Base-by-base conservation (phyloP, 176 grass and related monocot genomes). In the Oryza brachyantha region DNA sequence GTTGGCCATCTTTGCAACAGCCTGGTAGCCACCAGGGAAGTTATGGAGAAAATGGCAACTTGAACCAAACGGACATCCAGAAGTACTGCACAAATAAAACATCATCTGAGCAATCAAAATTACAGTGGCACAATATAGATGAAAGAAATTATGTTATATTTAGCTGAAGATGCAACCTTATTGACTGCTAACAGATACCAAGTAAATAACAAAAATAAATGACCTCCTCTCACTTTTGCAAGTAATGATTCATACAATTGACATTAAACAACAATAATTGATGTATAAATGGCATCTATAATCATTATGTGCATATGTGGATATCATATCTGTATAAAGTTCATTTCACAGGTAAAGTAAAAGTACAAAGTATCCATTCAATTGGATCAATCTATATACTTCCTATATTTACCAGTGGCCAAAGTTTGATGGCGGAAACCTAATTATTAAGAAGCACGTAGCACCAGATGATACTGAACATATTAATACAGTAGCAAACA, bases 1-100 rank as follows among this genome's bases (percentile, higher is more conserved):
- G 91, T 83, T 97, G 65, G 77, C 91, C 92, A 95, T 92, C 85
- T 95, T 89, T 86, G 88, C 64, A 67, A 92, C 90, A 21, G 90
- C 92, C 68, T 90, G 86, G 72, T 89, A 85, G 35, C 92, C 96
- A 41, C 94, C 94, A 22, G 92, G 96, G 25, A 95, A 89, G 58
- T 87, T 84, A 64, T 98, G 92, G 66, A 94, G 92, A 81, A 98
- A 95, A 91, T 95, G 92, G 79, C 92, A 98, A 54, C 83, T 73
- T 0, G 89, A 79, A 75, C 90, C 92, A 83, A 98, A 98, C 55
- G 92, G 96, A 78, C 96, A 94, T 39, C 96, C 96, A 79, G 88
- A 80, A 84, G 83, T 93, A 69, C 96, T 98, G 81, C 85, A 85
- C 35, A 76, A 80, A 13, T 57, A 50, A 14, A 86, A 81, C 27